Evolutionary conservation across 176 grass and related monocot species (phyloP).

Genomic region (Bromus sterilis): DNA sequence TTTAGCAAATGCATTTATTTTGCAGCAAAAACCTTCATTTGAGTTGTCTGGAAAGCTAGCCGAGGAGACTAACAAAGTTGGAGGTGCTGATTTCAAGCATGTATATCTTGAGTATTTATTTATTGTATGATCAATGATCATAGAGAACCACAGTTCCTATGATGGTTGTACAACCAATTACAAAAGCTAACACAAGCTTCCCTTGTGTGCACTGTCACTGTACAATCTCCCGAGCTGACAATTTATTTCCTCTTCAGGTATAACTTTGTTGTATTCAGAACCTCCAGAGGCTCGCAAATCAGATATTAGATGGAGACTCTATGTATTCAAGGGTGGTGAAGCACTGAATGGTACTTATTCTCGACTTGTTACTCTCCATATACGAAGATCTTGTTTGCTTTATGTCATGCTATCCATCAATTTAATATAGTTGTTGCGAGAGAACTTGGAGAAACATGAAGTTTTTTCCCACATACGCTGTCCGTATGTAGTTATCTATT

Average conservation of each 20-base stretch:
- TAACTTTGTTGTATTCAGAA: conserved; percentile 81
- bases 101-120: not conserved
- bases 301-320: conserved; percentile 85
- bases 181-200: not conserved
- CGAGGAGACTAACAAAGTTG: conserved; percentile 93
- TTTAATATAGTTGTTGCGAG: not conserved
- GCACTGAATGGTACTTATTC: conserved; percentile 56
- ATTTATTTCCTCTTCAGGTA: conserved; percentile 44
- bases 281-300: conserved; percentile 72
- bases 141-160: not conserved
- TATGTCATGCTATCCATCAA: not conserved
- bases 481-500: not conserved
- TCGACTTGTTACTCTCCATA: conserved; percentile 16
- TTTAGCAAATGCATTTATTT: conserved; percentile 5
- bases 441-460: not conserved
- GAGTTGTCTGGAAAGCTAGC: conserved; percentile 98
- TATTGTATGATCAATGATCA: not conserved
- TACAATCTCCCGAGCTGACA: not conserved
- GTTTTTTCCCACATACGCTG: not conserved
- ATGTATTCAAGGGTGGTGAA: conserved; percentile 94
- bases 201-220: not conserved
- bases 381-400: not conserved
- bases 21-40: conserved; percentile 96
- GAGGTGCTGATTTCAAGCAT: conserved; percentile 39
- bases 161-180: not conserved